Evolutionary conservation across 129 eudicot species (phyloP), one percentile per base, ranked within the genome.

Genomic region (Centaurea solstitialis): DNA sequence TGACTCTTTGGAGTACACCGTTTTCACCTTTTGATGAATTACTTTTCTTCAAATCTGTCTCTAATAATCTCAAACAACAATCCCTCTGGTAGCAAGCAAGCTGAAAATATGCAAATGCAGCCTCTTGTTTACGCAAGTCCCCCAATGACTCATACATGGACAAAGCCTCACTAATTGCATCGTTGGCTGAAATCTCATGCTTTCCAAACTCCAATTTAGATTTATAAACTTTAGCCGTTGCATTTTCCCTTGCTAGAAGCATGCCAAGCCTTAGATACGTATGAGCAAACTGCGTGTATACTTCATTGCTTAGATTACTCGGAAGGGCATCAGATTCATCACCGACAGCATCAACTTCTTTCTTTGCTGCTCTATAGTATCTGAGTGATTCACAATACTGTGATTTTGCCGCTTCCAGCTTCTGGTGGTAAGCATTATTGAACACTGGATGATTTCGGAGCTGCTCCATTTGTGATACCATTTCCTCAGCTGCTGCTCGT

Each of bases 251-350:
- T 4, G 98, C 93, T 38, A 96, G 76, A 77, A 96, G 86, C 98
- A 96, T 96, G 28, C 99, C 98, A 65, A 96, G 95, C 76, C 93
- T 87, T 70, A 96, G 81, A 88, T 93, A 93, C 2, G 98, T 96
- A 80, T 96, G 97, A 11, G 92, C 99, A 74, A 85, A 89, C 85
- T 96, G 99, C n/a, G 99, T 96, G 83, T 82, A 85, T 2, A 88
- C 95, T 88, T 93, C 98, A 75, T 85, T 86, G 65, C 82, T 88
- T 75, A 96, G 85, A 84, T 79, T 76, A 70, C 72, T 62, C 30
- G 86, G 69, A 9, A 82, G 76, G 24, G 82, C 82, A 86, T 68
- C 80, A 10, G 79, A 38, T 78, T 84, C 84, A 50, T 47, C 74
- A 73, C 83, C 89, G 73, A 35, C 79, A 53, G 80, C 68, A 77